Base-by-base conservation (phyloP, 2,329 filamentous ascomycete species). In the Alternaria solani region DNA sequence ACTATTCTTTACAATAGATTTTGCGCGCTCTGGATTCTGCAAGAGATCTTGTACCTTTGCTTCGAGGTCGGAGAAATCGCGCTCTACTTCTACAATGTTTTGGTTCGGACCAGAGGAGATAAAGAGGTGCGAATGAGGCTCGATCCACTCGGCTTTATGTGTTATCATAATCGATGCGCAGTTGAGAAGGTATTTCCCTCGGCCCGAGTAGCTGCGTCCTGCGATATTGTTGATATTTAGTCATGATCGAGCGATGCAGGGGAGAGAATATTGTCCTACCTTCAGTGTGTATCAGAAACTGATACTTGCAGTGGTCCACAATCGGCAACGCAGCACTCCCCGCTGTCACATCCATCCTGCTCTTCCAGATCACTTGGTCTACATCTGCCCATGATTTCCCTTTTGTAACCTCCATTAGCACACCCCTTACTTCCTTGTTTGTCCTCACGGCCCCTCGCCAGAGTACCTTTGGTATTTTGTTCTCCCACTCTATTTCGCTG, bases 151-250 rank as follows among this genome's bases (percentile, higher is more conserved):
- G 34, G 55, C 51, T 48, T 65, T 67, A 39, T 70, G 66, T 41
- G 49, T 59, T 55, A 69, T 55, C 18, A 63, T 36, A 3, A 70
- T 55, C 16, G 66, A 70, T n/a, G 51, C 57, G 67, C 83, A 85
- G 63, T 82, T 82, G 32, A 84, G 79, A 2, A 84, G 74, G 59
- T 85, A 85, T 66, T 84, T 84, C 16, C 82, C 78, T 2, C 81
- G 78, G 1, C 82, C 83, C 4, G 83, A 85, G 71, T 84, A 85
- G 52, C 61, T 64, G 7, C 63, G 59, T 26, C 63, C 63, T 67
- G 36, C 3, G 23, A 52, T 16, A 5, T 11, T 23, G 3, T 42
- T 32, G 9, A 44, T 44, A 20, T 30, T 54, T 20, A 43, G 43
- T 51, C 18, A 16, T 32, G 4, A 14, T 44, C 18, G 16, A 18